Conservation (phyloP, 768 basidiomycete species). For the Suillus subalutaceus region DNA sequence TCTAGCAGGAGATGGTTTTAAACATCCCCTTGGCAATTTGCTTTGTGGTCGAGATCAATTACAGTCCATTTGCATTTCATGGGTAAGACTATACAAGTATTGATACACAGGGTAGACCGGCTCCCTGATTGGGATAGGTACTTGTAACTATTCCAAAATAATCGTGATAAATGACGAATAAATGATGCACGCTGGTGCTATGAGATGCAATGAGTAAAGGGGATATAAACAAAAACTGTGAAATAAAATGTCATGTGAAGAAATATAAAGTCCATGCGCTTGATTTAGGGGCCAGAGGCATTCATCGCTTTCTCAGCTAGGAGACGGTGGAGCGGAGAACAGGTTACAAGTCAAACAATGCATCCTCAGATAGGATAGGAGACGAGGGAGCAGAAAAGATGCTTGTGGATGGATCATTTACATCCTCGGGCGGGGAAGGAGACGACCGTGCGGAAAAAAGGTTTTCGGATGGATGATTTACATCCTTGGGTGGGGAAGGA, state of each 20-base stretch:
- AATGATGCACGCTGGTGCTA: not conserved
- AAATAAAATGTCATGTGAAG: not conserved
- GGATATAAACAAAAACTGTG: not conserved
- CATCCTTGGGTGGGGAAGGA: no score
- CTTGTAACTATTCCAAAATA: not conserved
- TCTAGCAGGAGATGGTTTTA: not conserved
- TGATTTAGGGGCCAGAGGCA: not conserved
- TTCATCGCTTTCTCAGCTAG: not conserved
- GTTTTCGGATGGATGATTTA: no score
- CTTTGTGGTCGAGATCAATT: not conserved
- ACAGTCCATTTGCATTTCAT: not conserved
- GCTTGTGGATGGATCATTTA: no score
- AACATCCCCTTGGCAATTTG: not conserved
- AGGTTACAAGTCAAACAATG: accelerated
- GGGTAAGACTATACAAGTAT: not conserved
- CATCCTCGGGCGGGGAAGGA: no score
- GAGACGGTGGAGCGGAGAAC: not conserved
- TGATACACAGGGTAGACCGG: not conserved
- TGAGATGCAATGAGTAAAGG: not conserved
- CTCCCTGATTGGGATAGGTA: not conserved
- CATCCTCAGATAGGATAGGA: not conserved
- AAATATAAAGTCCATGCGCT: not conserved
- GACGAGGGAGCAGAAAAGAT: not conserved
- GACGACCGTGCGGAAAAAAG: no score
- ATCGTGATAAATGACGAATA: not conserved